Percentiles rank a stretch among this genome's conserved stretches.
These are phyloP conservation scores for Musa beccarii DNA, from an alignment of 176 grass and related monocot species.

Conservation along the genomic window DNA sequence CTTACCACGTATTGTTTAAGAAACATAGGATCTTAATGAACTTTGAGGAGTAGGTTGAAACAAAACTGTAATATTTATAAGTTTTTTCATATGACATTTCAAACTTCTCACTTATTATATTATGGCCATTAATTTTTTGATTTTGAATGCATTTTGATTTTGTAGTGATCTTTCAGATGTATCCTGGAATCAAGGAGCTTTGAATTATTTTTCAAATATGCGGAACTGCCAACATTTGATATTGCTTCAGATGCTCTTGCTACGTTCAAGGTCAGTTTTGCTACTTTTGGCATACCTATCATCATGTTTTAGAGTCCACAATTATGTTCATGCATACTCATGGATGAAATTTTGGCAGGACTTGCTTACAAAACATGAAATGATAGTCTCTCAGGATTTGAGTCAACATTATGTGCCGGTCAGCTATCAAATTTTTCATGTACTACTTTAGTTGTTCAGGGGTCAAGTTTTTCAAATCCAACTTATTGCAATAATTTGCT, in stretches of 20 bases:
- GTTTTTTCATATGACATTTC: neutral
- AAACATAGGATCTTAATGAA: neutral
- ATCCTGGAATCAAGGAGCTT: constrained; percentile 94
- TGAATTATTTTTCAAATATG: constrained; percentile 95
- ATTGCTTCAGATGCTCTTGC: constrained; percentile 98
- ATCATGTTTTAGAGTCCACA: neutral
- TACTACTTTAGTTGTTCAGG: neutral
- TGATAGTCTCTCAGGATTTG: constrained; percentile 61
- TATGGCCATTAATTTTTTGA: constrained; percentile 10
- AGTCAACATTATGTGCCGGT: constrained; percentile 79
- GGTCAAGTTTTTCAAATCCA: neutral
- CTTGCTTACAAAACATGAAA: constrained; percentile 97
- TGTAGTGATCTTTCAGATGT: constrained; percentile 99
- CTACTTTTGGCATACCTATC: neutral
- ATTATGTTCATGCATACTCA: neutral
- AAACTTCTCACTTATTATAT: neutral
- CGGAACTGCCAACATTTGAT: constrained; percentile 96
- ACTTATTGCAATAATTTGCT: neutral
- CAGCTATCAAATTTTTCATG: constrained; percentile 1
- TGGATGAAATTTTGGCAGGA: constrained; percentile 41
- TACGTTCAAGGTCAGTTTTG: constrained; percentile 84
- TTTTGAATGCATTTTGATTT: constrained; percentile 77
- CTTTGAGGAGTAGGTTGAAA: neutral
- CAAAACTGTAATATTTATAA: neutral
- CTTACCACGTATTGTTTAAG: neutral